Conservation (phyloP, 1,139 yeast species). For the Hansenula sp. region DNA sequence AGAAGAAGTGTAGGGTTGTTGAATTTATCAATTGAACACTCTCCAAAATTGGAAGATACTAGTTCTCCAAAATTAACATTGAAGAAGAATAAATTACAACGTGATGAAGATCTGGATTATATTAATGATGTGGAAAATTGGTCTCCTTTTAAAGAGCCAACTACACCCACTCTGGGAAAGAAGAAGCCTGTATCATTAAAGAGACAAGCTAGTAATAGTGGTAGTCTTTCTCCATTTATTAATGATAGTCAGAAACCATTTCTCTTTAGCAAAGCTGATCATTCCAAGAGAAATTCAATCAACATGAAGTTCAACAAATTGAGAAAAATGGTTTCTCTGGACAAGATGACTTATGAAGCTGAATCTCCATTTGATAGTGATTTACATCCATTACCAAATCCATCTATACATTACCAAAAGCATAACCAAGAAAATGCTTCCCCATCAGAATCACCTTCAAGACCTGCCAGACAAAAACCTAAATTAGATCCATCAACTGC, state of each 20-base stretch:
- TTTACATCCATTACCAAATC: constrained; percentile 19
- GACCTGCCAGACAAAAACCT: constrained; percentile 23
- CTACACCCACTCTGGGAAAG: constrained; percentile 17
- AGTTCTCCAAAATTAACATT: constrained; percentile 19
- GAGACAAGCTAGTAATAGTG: constrained; percentile 23
- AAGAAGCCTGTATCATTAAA: constrained; percentile 13
- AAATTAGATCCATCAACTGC: constrained; percentile 8
- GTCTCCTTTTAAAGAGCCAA: constrained; percentile 26
- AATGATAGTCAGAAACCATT: constrained; percentile 20
- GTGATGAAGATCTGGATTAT: constrained; percentile 13
- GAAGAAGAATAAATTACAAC: constrained; percentile 15
- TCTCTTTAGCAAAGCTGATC: constrained; percentile 13
- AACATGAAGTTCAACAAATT: constrained; percentile 23
- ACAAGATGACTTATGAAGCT: constrained; percentile 14
- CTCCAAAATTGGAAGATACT: constrained; percentile 17
- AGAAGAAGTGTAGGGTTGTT: constrained; percentile 35
- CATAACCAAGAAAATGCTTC: constrained; percentile 11
- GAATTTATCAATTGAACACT: constrained; percentile 31
- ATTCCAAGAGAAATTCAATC: constrained; percentile 16
- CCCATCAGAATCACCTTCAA: constrained; percentile 25
- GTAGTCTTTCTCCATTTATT: constrained; percentile 21
- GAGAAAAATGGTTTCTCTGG: constrained; percentile 22
- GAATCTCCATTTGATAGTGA: constrained; percentile 18
- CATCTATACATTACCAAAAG: constrained; percentile 18
- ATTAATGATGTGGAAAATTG: constrained; percentile 28